Evolutionary conservation across 768 basidiomycete species (phyloP).

Genomic region (Mycena epipterygia): DNA sequence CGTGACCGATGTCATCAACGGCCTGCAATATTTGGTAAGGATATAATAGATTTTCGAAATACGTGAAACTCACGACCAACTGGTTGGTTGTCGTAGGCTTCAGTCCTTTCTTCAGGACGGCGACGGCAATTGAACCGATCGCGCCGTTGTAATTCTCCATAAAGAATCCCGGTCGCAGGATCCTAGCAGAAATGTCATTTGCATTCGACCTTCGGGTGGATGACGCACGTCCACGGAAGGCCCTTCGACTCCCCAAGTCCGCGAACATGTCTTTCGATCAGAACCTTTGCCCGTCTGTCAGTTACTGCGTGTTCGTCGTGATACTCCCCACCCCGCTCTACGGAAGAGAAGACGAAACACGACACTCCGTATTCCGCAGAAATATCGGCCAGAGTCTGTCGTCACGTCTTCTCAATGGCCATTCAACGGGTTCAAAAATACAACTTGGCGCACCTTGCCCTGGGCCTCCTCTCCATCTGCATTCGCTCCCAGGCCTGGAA

Average conservation of each 20-base stretch:
- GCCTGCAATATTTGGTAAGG: slow-evolving; percentile 21
- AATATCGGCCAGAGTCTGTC: slow-evolving; percentile 46
- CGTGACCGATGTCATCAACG: slow-evolving; percentile 41
- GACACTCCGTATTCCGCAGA: slow-evolving; percentile 46
- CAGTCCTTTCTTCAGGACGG: slow-evolving; percentile 42
- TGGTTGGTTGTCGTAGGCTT: slow-evolving; percentile 36
- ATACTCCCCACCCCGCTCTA: slow-evolving; percentile 51
- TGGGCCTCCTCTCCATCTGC: slow-evolving; percentile 55
- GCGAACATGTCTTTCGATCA: slow-evolving; percentile 44
- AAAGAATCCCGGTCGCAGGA: slow-evolving; percentile 52
- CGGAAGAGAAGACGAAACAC: slow-evolving; percentile 47
- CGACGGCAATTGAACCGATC: slow-evolving; percentile 43
- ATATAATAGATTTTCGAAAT: background rate
- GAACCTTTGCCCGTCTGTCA: slow-evolving; percentile 42
- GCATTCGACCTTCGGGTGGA: slow-evolving; percentile 41
- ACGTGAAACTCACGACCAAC: slow-evolving; percentile 20
- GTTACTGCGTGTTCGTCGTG: slow-evolving; percentile 37
- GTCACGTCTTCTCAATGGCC: slow-evolving; percentile 32
- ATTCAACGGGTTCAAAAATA: slow-evolving; percentile 1
- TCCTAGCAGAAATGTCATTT: slow-evolving; percentile 29
- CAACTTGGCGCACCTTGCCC: slow-evolving; percentile 45
- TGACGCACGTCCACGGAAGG: slow-evolving; percentile 46
- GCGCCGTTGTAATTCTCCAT: slow-evolving; percentile 51
- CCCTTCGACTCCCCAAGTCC: slow-evolving; percentile 31
- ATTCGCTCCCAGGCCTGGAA: slow-evolving; percentile 57